These are phyloP conservation scores for Pseudocercospora vitis DNA, from an alignment of 2,329 filamentous ascomycete species.

Conservation along the genomic window DNA sequence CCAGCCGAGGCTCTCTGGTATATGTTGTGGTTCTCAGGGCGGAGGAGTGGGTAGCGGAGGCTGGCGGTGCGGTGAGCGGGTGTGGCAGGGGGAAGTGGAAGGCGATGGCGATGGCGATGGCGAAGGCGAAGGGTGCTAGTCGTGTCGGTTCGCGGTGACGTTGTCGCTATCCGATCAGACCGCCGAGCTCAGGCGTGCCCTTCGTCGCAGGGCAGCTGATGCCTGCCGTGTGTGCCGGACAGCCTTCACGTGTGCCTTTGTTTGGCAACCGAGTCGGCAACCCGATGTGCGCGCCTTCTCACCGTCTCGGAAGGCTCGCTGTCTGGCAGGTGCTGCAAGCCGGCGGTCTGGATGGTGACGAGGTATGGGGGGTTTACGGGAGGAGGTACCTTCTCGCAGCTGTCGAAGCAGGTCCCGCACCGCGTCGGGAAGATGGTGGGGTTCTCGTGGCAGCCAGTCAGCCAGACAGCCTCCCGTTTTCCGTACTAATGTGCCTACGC, in stretches of 20 bases:
- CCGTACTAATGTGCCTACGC: no score
- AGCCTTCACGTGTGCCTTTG: neutral
- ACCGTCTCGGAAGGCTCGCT: no score
- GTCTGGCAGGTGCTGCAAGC: no score
- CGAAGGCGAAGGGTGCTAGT: no score
- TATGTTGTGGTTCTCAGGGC: no score
- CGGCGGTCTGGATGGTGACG: neutral
- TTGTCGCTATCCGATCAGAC: neutral
- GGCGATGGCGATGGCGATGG: neutral
- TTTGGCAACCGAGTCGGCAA: neutral
- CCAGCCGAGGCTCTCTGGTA: no score
- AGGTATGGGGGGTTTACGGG: neutral
- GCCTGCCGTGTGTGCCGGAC: neutral
- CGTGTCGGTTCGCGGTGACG: neutral
- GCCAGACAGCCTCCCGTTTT: neutral
- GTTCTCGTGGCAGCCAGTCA: no score
- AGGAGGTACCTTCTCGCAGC: no score
- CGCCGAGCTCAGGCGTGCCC: neutral
- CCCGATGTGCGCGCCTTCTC: no score
- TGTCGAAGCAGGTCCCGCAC: neutral
- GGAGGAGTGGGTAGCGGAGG: no score
- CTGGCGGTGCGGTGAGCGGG: no score
- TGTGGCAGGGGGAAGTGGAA: neutral
- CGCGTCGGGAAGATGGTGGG: neutral
- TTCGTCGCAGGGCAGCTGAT: neutral